A percentile compares a stretch with the other conserved stretches of the same genome.
Conservation (phyloP, 257 asterid species). For the Plantago major region DNA sequence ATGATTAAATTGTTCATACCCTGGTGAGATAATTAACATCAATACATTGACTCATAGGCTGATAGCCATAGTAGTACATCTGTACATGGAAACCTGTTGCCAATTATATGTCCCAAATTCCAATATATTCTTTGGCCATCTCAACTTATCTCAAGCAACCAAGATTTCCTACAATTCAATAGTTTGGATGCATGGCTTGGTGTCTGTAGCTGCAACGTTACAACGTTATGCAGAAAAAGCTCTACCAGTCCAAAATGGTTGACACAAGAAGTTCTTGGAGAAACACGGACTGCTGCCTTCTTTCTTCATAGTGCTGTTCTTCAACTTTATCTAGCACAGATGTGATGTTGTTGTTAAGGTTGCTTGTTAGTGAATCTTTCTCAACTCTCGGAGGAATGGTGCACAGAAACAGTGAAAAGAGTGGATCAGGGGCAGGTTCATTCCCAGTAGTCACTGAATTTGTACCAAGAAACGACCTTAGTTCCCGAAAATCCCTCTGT, state of each 20-base stretch:
- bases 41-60: slow-evolving; percentile 19
- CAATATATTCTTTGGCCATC: slow-evolving; percentile 4
- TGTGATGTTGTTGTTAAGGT: slow-evolving; percentile 6
- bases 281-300: slow-evolving; percentile 37
- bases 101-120: slow-evolving; percentile 7
- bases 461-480: slow-evolving; percentile 39
- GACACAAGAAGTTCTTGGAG: slow-evolving; percentile 47
- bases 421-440: slow-evolving; percentile 47
- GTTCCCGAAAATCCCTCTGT: slow-evolving; percentile 48
- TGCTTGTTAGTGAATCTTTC: slow-evolving; percentile 12
- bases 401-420: slow-evolving; percentile 52
- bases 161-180: slow-evolving; percentile 2
- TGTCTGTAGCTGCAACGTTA: slow-evolving; percentile 5
- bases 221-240: slow-evolving; percentile 3
- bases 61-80: too few relatives aligned
- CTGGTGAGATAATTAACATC: not conserved
- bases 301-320: slow-evolving; percentile 33
- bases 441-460: slow-evolving; percentile 25
- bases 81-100: slow-evolving; percentile 9
- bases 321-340: slow-evolving; percentile 26
- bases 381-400: slow-evolving; percentile 24
- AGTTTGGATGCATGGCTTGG: slow-evolving; percentile 8
- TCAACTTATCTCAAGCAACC: too few relatives aligned
- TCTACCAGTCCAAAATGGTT: slow-evolving; percentile 25
- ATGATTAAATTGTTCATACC: too few relatives aligned